These are phyloP conservation scores for Graphiopsis chlorocephala DNA, from an alignment of 2,329 filamentous ascomycete genomes.

Conservation along the genomic window DNA sequence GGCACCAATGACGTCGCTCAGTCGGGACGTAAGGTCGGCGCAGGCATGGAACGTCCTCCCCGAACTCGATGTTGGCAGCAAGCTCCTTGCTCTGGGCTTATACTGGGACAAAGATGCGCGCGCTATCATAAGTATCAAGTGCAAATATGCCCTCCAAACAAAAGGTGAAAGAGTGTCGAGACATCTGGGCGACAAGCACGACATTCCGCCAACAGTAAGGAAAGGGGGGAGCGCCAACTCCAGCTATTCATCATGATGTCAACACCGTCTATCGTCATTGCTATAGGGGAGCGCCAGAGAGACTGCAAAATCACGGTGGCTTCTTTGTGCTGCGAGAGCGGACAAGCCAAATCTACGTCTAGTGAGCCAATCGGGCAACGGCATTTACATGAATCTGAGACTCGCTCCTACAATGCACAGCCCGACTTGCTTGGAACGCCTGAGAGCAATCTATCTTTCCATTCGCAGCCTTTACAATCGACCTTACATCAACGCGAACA, in stretches of 20 bases:
- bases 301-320: background rate
- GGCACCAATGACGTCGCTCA: constrained; percentile 5
- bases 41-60: constrained; percentile 13
- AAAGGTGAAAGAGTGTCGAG: constrained; percentile 17
- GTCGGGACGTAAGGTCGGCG: constrained; percentile 1
- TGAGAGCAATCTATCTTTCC: background rate
- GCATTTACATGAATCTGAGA: background rate
- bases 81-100: constrained; percentile 13
- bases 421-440: background rate
- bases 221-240: constrained; percentile 2
- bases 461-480: background rate
- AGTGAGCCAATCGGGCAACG: background rate
- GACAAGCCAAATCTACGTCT: background rate
- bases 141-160: constrained; percentile 17
- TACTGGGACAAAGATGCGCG: constrained; percentile 14
- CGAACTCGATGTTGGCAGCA: constrained; percentile 14
- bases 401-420: background rate
- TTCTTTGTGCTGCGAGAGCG: background rate
- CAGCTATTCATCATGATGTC: background rate
- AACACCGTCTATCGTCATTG: background rate
- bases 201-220: constrained; percentile 8
- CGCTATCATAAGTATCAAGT: constrained; percentile 15
- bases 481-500: background rate
- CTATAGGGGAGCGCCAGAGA: background rate
- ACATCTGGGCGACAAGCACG: constrained; percentile 18